A percentile compares a stretch with the other conserved stretches of the same genome.
These are phyloP conservation scores for Auriculariales sp. DNA, from an alignment of 768 basidiomycete genomes.

Conservation along the genomic window DNA sequence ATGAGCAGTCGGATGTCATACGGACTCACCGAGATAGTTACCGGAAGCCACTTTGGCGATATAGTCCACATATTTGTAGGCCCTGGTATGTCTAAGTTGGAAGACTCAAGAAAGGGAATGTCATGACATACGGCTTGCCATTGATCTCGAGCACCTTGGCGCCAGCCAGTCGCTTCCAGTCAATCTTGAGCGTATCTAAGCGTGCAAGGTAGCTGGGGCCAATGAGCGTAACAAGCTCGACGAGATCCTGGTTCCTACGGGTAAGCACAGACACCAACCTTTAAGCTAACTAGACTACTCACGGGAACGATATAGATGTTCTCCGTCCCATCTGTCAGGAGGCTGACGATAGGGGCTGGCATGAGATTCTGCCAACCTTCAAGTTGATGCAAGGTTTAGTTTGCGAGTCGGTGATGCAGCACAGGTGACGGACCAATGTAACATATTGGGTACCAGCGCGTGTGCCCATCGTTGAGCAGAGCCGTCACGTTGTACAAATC, in stretches of 20 bases:
- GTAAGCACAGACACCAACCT: too few relatives aligned
- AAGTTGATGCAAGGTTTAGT: background rate
- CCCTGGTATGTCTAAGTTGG: conserved; percentile 8
- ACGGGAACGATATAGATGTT: conserved; percentile 38
- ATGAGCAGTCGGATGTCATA: background rate
- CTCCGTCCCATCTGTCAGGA: conserved; percentile 30
- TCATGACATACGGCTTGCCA: conserved; percentile 18
- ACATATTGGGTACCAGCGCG: conserved; percentile 24
- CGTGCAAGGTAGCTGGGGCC: conserved; percentile 32
- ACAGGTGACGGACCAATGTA: background rate
- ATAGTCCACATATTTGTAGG: conserved; percentile 39
- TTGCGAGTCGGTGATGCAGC: background rate
- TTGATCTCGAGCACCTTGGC: conserved; percentile 41
- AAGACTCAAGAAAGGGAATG: background rate
- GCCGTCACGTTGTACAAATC: conserved; percentile 41
- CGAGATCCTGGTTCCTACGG: too few relatives aligned
- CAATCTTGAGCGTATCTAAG: conserved; percentile 27
- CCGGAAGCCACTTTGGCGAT: conserved; percentile 46
- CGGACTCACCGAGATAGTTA: conserved; percentile 34
- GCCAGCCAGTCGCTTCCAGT: conserved; percentile 48
- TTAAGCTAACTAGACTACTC: too few relatives aligned
- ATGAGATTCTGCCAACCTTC: conserved; percentile 33
- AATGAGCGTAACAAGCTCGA: conserved; percentile 32
- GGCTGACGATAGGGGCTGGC: conserved; percentile 38
- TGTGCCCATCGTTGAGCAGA: conserved; percentile 51